These are phyloP conservation scores for Sporodiniella umbellata DNA, from an alignment of 371 early-diverging fungal genomes.

Conservation along the genomic window DNA sequence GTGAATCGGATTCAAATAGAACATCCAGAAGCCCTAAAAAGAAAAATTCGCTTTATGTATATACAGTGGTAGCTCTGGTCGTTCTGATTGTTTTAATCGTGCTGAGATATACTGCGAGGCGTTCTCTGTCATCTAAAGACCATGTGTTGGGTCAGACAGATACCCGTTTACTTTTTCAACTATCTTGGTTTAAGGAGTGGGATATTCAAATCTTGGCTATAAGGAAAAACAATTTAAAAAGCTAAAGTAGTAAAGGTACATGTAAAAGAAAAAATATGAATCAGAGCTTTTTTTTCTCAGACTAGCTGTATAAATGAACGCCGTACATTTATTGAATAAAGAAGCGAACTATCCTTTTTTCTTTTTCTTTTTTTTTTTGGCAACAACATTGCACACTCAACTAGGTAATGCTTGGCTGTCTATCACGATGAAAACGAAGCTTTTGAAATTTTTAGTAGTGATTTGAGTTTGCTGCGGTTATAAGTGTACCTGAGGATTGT, in stretches of 20 bases:
- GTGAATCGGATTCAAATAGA: conserved; percentile 10
- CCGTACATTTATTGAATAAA: background rate
- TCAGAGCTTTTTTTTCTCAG: too few relatives aligned
- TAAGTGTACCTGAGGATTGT: conserved; percentile 43
- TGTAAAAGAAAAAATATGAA: background rate
- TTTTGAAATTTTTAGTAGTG: background rate
- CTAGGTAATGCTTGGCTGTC: too few relatives aligned
- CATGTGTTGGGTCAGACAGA: background rate
- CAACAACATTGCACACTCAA: background rate
- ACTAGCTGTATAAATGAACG: background rate
- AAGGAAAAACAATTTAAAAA: conserved; percentile 5
- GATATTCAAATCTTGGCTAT: conserved; percentile 34
- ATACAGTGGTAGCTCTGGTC: conserved; percentile 7
- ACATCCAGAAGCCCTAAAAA: conserved; percentile 8
- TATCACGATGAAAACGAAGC: conserved; percentile 4
- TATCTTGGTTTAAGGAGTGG: conserved; percentile 42
- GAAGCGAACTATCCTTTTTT: background rate
- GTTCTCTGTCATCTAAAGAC: conserved; percentile 12
- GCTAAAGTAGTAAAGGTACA: background rate
- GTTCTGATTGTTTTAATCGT: conserved; percentile 19
- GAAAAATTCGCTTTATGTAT: conserved; percentile 9
- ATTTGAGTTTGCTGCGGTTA: too few relatives aligned
- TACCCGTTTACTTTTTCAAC: conserved; percentile 20
- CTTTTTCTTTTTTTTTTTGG: background rate
- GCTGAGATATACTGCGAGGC: conserved; percentile 14